phyloP scores from a whole-genome alignment of 129 eudicot genomes.

The Flaveria linearis region DNA sequence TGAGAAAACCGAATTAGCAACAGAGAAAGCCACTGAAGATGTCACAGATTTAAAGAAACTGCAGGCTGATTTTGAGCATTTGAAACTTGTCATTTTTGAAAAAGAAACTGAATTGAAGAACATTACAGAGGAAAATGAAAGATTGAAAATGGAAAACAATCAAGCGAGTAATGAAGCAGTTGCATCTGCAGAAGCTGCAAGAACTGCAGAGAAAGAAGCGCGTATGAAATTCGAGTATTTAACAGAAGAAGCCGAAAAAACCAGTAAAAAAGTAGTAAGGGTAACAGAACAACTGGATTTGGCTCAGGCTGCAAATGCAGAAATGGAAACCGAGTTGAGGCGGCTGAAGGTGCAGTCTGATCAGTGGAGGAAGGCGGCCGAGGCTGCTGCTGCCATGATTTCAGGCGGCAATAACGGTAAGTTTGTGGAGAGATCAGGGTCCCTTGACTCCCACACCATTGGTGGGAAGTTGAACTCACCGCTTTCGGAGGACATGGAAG shows the following conservation, averaged over 20 bases:
- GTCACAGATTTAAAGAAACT: conserved; percentile 42
- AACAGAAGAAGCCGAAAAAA: conserved; percentile 79
- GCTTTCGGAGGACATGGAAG: conserved; percentile 71
- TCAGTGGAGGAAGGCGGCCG: conserved; percentile 99
- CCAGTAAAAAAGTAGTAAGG: conserved; percentile 53
- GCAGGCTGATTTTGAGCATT: conserved; percentile 44
- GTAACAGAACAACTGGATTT: conserved; percentile 65
- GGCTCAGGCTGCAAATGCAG: conserved; percentile 78
- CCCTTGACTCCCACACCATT: conserved; percentile 60
- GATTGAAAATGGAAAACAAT: conserved; percentile 50
- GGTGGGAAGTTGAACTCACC: conserved; percentile 69
- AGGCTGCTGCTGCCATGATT: conserved; percentile 89
- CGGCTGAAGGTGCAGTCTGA: conserved; percentile 85
- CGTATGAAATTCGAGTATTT: conserved; percentile 57
- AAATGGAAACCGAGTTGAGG: conserved; percentile 86
- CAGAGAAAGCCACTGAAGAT: conserved; percentile 38
- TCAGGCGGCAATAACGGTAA: conserved; percentile 66
- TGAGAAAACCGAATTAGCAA: conserved; percentile 34
- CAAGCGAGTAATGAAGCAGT: conserved; percentile 47
- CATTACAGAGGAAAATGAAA: conserved; percentile 67
- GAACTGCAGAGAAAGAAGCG: conserved; percentile 63
- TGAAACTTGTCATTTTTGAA: conserved; percentile 46
- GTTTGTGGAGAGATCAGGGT: conserved; percentile 58
- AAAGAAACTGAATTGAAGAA: conserved; percentile 52
- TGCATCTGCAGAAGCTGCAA: conserved; percentile 57